Conservation (phyloP, 257 asterid species). For the Solanum phureja region DNA sequence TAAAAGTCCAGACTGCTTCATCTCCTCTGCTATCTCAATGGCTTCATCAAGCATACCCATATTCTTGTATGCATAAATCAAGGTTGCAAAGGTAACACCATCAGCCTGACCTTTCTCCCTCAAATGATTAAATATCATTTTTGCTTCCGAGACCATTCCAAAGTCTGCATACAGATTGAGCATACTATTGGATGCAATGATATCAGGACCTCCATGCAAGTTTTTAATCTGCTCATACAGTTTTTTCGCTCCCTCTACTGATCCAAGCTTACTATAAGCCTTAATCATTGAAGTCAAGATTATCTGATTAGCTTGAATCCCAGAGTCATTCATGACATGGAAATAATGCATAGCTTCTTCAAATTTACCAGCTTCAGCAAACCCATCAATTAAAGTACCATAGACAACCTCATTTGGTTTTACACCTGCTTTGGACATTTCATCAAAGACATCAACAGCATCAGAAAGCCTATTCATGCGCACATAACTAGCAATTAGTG, state of each 20-base stretch:
- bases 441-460: slow-evolving; percentile 50
- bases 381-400: slow-evolving; percentile 60
- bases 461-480: slow-evolving; percentile 41
- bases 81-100: slow-evolving; percentile 70
- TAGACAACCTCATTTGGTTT: slow-evolving; percentile 73
- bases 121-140: slow-evolving; percentile 35
- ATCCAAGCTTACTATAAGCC: slow-evolving; percentile 67
- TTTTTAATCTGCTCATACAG: slow-evolving; percentile 58
- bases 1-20: slow-evolving; percentile 53
- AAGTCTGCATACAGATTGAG: slow-evolving; percentile 61
- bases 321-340: slow-evolving; percentile 51
- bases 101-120: slow-evolving; percentile 45
- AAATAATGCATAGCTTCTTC: slow-evolving; percentile 62
- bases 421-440: slow-evolving; percentile 48
- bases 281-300: slow-evolving; percentile 79
- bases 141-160: slow-evolving; percentile 83
- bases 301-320: slow-evolving; percentile 52
- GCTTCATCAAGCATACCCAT: slow-evolving; percentile 89
- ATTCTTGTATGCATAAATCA: slow-evolving; percentile 77
- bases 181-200: slow-evolving; percentile 84
- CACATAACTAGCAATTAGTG: slow-evolving; percentile 51
- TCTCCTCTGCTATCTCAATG: slow-evolving; percentile 65
- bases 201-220: slow-evolving; percentile 60
- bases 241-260: slow-evolving; percentile 63
- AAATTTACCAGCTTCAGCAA: slow-evolving; percentile 68